Conservation (phyloP, 2,329 filamentous ascomycete genomes). For the Epichloe typhina region DNA sequence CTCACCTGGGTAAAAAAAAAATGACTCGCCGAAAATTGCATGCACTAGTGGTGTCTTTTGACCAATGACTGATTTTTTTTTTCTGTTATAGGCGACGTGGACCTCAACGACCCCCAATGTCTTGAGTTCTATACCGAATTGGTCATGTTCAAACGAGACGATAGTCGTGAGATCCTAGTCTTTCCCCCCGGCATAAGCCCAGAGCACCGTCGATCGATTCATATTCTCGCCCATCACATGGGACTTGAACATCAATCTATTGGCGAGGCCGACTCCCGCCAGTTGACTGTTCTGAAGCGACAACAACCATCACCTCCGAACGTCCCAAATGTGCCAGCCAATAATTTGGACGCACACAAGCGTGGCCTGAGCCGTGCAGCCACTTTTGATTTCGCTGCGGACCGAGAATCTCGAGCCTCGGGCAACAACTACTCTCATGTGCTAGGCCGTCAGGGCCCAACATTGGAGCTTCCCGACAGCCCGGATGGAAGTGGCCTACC, state of each 20-base stretch:
- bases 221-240: constrained; percentile 92
- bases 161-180: constrained; percentile 63
- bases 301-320: constrained; percentile 38
- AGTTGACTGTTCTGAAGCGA: constrained; percentile 77
- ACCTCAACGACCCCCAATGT: constrained; percentile 82
- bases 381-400: constrained; percentile 91
- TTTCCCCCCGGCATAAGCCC: constrained; percentile 74
- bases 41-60: not conserved
- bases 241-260: constrained; percentile 82
- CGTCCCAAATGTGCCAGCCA: constrained; percentile 46
- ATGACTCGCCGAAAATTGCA: not conserved
- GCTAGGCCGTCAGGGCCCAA: constrained; percentile 68
- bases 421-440: constrained; percentile 56
- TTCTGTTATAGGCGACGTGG: constrained; percentile 45
- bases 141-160: constrained; percentile 74
- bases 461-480: constrained; percentile 79
- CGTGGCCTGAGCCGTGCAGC: constrained; percentile 83
- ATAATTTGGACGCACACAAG: constrained; percentile 63
- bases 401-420: constrained; percentile 53
- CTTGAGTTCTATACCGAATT: constrained; percentile 85
- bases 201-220: constrained; percentile 75
- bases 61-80: not conserved
- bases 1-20: constrained; percentile 29
- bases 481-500: constrained; percentile 49
- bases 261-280: constrained; percentile 73